phyloP scores from a whole-genome alignment of 257 asterid genomes.

The Penstemon newberryi region DNA sequence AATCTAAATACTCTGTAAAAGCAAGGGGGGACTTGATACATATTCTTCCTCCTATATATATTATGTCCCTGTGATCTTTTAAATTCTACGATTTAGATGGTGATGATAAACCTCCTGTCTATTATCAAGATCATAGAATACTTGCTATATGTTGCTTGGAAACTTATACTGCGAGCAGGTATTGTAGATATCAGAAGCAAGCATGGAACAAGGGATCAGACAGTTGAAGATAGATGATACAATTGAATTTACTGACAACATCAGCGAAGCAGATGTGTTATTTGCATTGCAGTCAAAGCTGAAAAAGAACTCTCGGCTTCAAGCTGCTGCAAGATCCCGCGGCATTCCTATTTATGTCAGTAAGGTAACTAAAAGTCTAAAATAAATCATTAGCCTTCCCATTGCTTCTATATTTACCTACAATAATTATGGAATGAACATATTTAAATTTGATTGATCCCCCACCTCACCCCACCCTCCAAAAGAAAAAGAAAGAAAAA shows the following conservation, averaged over 20 bases:
- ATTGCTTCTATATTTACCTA: slow-evolving; percentile 4
- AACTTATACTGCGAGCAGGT: slow-evolving; percentile 57
- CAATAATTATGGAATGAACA: slow-evolving; percentile 3
- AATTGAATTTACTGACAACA: slow-evolving; percentile 78
- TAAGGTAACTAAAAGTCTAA: slow-evolving; percentile 67
- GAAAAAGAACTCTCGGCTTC: slow-evolving; percentile 87
- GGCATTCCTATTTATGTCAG: slow-evolving; percentile 79
- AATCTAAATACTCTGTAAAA: neutral
- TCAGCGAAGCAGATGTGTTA: slow-evolving; percentile 87
- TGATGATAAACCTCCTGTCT: slow-evolving; percentile 7
- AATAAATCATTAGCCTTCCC: slow-evolving; percentile 8
- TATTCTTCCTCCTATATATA: slow-evolving; percentile 2
- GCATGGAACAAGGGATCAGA: slow-evolving; percentile 75
- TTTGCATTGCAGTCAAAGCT: slow-evolving; percentile 91
- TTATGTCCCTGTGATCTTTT: slow-evolving; percentile 6
- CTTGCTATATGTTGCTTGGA: slow-evolving; percentile 30
- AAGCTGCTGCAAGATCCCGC: slow-evolving; percentile 87
- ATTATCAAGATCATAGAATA: slow-evolving; percentile 23
- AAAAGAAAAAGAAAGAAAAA: neutral
- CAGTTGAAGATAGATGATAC: slow-evolving; percentile 56
- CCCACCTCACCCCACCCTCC: too few relatives aligned
- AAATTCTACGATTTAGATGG: slow-evolving; percentile 13
- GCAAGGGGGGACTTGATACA: neutral
- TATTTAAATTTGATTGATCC: neutral
- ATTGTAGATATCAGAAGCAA: slow-evolving; percentile 82